Conservation (phyloP, 148 eudicot species). For the Camellia sinensis region DNA sequence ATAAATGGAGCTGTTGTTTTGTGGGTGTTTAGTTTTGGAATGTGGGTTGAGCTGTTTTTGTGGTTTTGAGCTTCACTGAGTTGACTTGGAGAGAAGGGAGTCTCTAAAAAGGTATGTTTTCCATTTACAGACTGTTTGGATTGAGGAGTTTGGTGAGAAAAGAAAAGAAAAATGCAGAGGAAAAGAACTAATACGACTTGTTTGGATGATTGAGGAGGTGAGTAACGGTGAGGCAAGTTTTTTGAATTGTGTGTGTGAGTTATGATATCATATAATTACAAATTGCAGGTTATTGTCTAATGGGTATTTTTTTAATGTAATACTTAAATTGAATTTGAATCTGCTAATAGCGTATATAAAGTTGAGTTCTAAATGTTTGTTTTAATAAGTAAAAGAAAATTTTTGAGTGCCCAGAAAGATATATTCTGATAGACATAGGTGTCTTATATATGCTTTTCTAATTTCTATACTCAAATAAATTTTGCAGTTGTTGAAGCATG, state of each 20-base stretch:
- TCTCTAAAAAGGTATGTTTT: background rate
- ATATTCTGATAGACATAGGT: background rate
- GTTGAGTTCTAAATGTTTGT: background rate
- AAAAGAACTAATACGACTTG: too few species aligned
- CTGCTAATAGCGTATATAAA: background rate
- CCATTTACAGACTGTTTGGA: too few species aligned
- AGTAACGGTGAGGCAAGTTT: too few species aligned
- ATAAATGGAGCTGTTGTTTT: background rate
- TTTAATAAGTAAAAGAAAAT: background rate
- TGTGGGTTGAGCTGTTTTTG: slow-evolving; percentile 4
- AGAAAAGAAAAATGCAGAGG: too few species aligned
- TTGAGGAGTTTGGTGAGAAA: too few species aligned
- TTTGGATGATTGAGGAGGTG: too few species aligned
- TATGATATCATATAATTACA: background rate
- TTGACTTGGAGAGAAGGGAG: background rate
- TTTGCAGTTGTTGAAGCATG: background rate
- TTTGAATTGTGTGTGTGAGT: background rate
- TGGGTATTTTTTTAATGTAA: too few species aligned
- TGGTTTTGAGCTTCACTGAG: background rate
- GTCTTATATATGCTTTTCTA: background rate
- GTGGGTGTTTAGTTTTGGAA: slow-evolving; percentile 9
- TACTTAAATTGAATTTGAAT: too few species aligned
- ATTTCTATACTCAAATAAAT: background rate
- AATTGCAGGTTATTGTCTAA: background rate
- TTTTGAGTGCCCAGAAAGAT: background rate